Conservation (phyloP, 2,329 filamentous ascomycete genomes). For the Colletotrichum costaricense region DNA sequence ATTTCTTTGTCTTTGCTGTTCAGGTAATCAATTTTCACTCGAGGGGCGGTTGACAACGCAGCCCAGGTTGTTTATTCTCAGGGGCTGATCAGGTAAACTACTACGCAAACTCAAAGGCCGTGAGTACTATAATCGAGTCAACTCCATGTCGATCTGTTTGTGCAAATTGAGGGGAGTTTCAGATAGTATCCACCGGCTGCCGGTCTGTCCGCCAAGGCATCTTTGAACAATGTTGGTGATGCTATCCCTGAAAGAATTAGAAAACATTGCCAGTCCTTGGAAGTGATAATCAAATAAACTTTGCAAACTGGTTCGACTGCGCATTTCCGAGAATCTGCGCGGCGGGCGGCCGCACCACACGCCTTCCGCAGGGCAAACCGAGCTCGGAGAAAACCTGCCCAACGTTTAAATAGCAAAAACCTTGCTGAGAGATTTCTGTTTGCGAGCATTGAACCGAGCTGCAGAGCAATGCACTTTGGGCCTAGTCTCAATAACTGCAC, state of each 20-base stretch:
- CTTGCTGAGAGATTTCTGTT: background rate
- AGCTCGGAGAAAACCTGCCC: background rate
- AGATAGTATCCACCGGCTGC: constrained; percentile 2
- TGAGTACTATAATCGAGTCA: background rate
- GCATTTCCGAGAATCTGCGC: background rate
- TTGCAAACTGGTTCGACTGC: background rate
- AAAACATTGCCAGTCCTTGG: background rate
- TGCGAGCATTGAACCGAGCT: background rate
- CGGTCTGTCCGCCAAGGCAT: constrained; percentile 2
- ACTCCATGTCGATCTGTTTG: background rate
- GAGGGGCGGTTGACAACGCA: no score
- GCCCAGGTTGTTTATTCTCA: background rate
- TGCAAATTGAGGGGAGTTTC: constrained; percentile 24
- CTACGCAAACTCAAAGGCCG: background rate
- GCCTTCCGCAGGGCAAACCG: background rate
- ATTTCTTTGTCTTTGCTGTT: background rate
- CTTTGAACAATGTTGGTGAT: background rate
- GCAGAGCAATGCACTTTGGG: background rate
- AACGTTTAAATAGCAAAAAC: background rate
- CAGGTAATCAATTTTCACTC: background rate
- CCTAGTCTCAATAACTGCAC: background rate
- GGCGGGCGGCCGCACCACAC: background rate
- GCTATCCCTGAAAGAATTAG: background rate
- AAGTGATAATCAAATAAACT: constrained; percentile 3
- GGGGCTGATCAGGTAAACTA: background rate